Percentiles rank a stretch among this genome's conserved stretches.
Conservation (phyloP, 371 early-diverging fungal genomes). For the Mortierella sp. region DNA sequence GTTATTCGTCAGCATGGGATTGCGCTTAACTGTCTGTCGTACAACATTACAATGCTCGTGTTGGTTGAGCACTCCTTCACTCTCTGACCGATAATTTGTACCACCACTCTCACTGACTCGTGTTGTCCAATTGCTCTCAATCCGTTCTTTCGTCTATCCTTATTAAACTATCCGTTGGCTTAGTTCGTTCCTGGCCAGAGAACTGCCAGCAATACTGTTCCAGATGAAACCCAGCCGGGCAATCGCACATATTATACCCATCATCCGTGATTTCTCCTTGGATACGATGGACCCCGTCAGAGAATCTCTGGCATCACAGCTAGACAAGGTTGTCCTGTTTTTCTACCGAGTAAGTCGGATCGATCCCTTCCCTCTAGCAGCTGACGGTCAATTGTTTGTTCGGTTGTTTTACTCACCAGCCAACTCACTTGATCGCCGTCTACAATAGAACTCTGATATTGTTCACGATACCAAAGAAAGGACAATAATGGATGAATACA, state of each 20-base stretch:
- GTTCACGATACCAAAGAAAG: conserved; percentile 19
- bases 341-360: conserved; percentile 26
- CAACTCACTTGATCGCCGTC: too few species aligned
- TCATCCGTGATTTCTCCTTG: conserved; percentile 34
- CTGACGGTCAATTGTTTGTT: background rate
- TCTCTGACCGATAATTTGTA: too few species aligned
- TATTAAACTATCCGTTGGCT: background rate
- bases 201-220: conserved; percentile 17
- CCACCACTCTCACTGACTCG: conserved; percentile 1
- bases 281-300: conserved; percentile 38
- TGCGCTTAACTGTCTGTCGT: conserved; percentile 6
- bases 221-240: conserved; percentile 36
- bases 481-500: background rate
- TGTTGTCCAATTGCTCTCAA: conserved; percentile 20
- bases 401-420: background rate
- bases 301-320: conserved; percentile 41
- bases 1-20: conserved; percentile 7
- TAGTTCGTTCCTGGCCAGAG: conserved; percentile 50
- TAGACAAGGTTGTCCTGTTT: conserved; percentile 48
- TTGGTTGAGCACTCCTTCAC: conserved; percentile 10
- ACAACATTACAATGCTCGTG: conserved; percentile 18
- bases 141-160: background rate
- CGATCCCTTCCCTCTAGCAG: too few species aligned
- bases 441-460: conserved; percentile 43
- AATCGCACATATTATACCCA: conserved; percentile 31